Percentiles rank a stretch among this genome's conserved stretches.
These are phyloP conservation scores for Centrapalus pauciflorus DNA, from an alignment of 129 eudicot genomes.

Conservation along the genomic window DNA sequence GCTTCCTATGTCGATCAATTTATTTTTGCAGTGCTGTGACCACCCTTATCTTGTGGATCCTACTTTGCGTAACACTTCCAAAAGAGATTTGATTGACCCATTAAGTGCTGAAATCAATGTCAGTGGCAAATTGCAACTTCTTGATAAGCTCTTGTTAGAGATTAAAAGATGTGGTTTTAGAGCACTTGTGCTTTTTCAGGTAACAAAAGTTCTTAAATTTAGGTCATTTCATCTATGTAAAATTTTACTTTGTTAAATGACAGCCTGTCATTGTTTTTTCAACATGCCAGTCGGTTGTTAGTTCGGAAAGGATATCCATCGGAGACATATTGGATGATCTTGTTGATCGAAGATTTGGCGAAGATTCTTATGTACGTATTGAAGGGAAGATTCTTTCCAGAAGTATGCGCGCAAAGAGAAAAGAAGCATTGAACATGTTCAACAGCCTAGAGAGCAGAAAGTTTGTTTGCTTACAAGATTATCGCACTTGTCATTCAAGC, in stretches of 20 bases:
- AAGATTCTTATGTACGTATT: conserved; percentile 49
- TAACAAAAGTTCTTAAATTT: conserved; percentile 8
- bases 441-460: conserved; percentile 28
- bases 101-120: conserved; percentile 49
- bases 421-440: conserved; percentile 27
- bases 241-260: background rate
- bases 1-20: background rate
- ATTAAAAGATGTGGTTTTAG: conserved; percentile 36
- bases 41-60: conserved; percentile 76
- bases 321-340: conserved; percentile 73
- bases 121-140: conserved; percentile 66
- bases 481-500: conserved; percentile 43
- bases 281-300: conserved; percentile 35
- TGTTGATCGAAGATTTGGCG: conserved; percentile 50
- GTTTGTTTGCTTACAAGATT: conserved; percentile 51
- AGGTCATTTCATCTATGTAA: background rate
- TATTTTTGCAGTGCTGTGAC: conserved; percentile 64
- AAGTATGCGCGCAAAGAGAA: conserved; percentile 14
- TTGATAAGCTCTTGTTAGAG: conserved; percentile 52
- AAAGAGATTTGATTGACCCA: conserved; percentile 30
- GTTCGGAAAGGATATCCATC: conserved; percentile 36
- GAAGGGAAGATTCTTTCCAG: conserved; percentile 20
- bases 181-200: conserved; percentile 70
- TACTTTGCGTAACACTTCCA: conserved; percentile 32
- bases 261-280: background rate